Base-by-base conservation (phyloP, 2,329 filamentous ascomycete genomes). In the Cytospora piceicola region DNA sequence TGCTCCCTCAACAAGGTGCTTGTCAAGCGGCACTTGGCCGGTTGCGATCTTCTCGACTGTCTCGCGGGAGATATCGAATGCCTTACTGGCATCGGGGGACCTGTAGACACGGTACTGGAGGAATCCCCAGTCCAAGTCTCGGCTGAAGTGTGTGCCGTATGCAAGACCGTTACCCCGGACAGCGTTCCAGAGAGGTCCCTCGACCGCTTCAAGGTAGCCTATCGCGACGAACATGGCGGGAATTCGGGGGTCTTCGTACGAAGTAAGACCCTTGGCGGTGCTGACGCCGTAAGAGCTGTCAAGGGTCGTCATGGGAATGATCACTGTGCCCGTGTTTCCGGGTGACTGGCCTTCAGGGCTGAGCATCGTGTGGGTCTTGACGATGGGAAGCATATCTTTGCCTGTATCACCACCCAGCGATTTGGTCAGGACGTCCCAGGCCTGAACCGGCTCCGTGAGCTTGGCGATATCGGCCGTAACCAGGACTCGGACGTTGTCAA, bases 151-250 rank as follows among this genome's bases (percentile, higher is more conserved):
- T 0, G 91, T 90, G 61, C 94, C 94, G 74, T 99, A 99, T 0
- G 95, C 95, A 61, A 98, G 88, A 54, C 95, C 95, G 53, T 92
- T 95, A 64, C 95, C 95, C 56, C 95, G 92, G 58, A 98, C 91
- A 0, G 93, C 92, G 69, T 90, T 90, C 94, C 95, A 98, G 36
- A 99, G 86, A 0, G 95, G 95, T 0, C 95, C 95, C 77, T 99
- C 95, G 22, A 96, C 91, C 0, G 93, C 89, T 74, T 97, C 94
- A 67, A 99, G 89, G 75, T 97, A 98, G 24, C 93, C 89, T 58
- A 93, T 87, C 0, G 94, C 93, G 9, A 99, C 94, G 76, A 96
- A 87, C 60, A 97, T 84, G 2, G 94, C 89, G 0, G 95, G 93
- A 1, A 98, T 82, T 20, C 87, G 85, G 0, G 93, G 89, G 72